Evolutionary conservation across 768 basidiomycete genomes (phyloP), one percentile per base, ranked within the genome.

Genomic region (Pleurotus tuoliensis): DNA sequence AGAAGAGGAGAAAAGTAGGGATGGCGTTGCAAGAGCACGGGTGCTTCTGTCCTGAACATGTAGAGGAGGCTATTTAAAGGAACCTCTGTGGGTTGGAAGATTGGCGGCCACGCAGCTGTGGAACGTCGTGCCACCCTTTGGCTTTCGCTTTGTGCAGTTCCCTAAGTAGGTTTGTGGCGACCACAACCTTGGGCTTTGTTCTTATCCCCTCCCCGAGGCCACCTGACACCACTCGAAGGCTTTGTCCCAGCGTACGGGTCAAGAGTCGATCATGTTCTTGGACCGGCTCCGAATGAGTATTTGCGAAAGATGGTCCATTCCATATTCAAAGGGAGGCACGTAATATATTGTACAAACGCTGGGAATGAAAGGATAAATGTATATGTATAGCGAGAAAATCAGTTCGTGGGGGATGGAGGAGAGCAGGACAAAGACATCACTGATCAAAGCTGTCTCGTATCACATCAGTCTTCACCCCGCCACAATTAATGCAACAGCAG

Each of bases 271-370:
- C 48, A 37, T 25, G 27, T 30, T 16, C n/a, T 16, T 30, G 25
- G 15, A 37, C 15, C 15, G 16, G 30, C 24, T n/a, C 6, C n/a
- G 16, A 16, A 15, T 50, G 34, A 7, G 38, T 20, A 20, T 53
- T 18, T 41, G 27, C 11, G 30, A 34, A 34, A 34, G 41, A 53
- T 18, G 18, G 41, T 53, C 51, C 51, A 53, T 53, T 53, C 51
- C 51, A 41, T 53, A 53, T 53, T 53, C 38, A 53, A 53, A 41
- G 51, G n/a, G 51, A 24, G 41, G 39, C 51, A 34, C 30, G 43
- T 53, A 53, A 53, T 53, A 53, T 53, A 53, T 18, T 11, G 39
- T 53, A 53, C 51, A 53, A 24, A 53, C 51, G 51, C 39, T 53
- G 51, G 51, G 51, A 53, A 53, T 53, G 51, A 53, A 53, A 53